Base-by-base conservation (phyloP, 768 basidiomycete species). In the Exidia glandulosa region DNA sequence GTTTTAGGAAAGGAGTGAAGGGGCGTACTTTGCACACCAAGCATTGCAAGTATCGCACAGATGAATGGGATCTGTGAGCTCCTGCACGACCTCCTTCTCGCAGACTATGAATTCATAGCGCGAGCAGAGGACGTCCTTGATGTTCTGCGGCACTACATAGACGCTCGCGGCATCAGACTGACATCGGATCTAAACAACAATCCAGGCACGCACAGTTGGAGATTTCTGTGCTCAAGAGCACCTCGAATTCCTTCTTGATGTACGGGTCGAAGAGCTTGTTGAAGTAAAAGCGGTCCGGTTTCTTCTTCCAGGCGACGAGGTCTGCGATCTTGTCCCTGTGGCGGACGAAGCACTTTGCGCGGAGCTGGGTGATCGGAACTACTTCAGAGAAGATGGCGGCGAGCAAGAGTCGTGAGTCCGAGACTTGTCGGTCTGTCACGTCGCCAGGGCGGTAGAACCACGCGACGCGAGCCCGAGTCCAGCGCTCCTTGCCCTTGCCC, bases 391-490 rank as follows among this genome's bases (percentile, higher is more conserved):
- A 95, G 73, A 98, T 95, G 64, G 94, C 91, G 50, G 94, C 94
- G 63, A 95, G 82, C 61, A 99, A 82, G 52, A 96, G 80, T 63
- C 96, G 87, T 65, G 87, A 88, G 77, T 99, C 95, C 60, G 88
- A 83, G 61, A 93, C 86, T 31, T 87, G 82, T 60, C 94, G 87
- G 76, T 93, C 91, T 70, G 87, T 90, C 66, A 97, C 90, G 81
- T 98, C 95, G 74, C 87, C 84, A 57, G 93, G 93, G 64, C 95
- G 90, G 77, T 97, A 96, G 76, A 94, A 98, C 84, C 94, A 94
- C 50, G 91, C 91, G 59, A 97, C 79, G 57, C 94, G 85, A 64
- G 93, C 93, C 68, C 90, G 88, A 65, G 87, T 86, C 71, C 83
- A 87, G 19, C 79, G 75, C 69, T 85, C 84, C 67, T 83, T 83